Evolutionary conservation across 2,329 filamentous ascomycete species (phyloP), one percentile per base, ranked within the genome.

Genomic region (Diaporthe helianthi): DNA sequence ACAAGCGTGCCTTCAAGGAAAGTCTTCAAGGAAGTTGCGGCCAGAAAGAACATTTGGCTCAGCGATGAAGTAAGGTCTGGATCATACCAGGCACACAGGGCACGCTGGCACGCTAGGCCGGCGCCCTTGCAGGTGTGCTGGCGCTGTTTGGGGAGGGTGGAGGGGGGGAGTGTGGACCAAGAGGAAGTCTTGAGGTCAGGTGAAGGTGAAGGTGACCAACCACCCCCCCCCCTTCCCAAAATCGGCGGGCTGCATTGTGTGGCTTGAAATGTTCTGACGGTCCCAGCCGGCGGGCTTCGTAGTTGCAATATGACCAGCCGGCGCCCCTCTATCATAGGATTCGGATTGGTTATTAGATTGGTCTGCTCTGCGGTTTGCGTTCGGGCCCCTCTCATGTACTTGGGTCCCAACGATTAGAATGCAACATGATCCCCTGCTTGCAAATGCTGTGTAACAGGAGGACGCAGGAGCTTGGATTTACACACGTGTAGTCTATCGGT

Each of bases 391-490:
- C 26, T 36, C 6, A 44, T 58, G 26, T 49, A 49, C n/a, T n/a
- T n/a, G n/a, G 58, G 41, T 63, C 44, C 58, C 52, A 64, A 44
- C 38, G 52, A 33, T 60, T 63, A 22, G 31, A 47, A 60, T 66
- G 61, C 52, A 60, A 60, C 52, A 69, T 53, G 49, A n/a, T 36
- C 36, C 51, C 61, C n/a, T 38, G 61, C 53, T 31, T 31, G 44
- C 26, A 22, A 53, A 58, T 70, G 68, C 68, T 51, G 47, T 68
- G 68, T 52, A 55, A 68, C 68, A 51, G 33, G 29, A 66, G 22
- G 46, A 55, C 31, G 64, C 64, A 67, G 38, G 64, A 55, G 51
- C 51, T 55, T 46, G 49, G 38, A 55, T 26, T 66, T 38, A 33
- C 10, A n/a, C n/a, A n/a, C n/a, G n/a, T n/a, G n/a, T 54, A 31